These are phyloP conservation scores for Tremellales sp. DNA, from an alignment of 1,284 basidiomycete species.

Conservation along the genomic window DNA sequence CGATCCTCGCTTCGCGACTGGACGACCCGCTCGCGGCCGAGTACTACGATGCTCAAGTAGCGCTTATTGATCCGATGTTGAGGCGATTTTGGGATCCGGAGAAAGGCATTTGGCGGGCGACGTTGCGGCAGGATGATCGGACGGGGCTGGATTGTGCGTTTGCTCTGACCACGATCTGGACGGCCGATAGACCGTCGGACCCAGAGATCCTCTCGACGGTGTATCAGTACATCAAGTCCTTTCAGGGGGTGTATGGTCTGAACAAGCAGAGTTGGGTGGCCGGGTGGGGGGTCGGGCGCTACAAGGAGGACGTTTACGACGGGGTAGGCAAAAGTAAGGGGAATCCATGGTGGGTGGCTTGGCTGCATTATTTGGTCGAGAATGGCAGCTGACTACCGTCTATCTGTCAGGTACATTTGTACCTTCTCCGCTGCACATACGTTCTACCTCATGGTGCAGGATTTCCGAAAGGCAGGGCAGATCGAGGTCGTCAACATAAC, in stretches of 20 bases:
- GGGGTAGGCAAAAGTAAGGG: slow-evolving; percentile 43
- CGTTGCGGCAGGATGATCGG: slow-evolving; percentile 13
- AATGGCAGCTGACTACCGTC: not conserved
- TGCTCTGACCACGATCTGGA: slow-evolving; percentile 26
- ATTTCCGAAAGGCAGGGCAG: slow-evolving; percentile 15
- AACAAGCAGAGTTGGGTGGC: slow-evolving; percentile 39
- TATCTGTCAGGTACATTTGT: slow-evolving; percentile 41
- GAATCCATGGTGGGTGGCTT: slow-evolving; percentile 48
- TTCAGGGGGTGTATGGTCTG: slow-evolving; percentile 46
- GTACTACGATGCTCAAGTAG: slow-evolving; percentile 42
- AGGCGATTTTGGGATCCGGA: slow-evolving; percentile 40
- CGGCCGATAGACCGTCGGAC: slow-evolving; percentile 16
- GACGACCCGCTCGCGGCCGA: slow-evolving; percentile 40
- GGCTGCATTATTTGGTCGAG: not conserved
- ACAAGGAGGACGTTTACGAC: slow-evolving; percentile 51
- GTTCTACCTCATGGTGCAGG: slow-evolving; percentile 36
- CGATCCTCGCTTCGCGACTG: slow-evolving; percentile 41
- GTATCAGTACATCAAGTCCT: slow-evolving; percentile 39
- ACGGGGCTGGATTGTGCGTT: slow-evolving; percentile 48
- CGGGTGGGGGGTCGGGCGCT: slow-evolving; percentile 50
- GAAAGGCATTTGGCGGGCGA: slow-evolving; percentile 32
- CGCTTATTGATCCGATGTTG: slow-evolving; percentile 29
- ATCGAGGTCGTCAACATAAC: slow-evolving; percentile 28
- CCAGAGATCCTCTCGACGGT: slow-evolving; percentile 41
- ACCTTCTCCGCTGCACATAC: slow-evolving; percentile 48